These are phyloP conservation scores for Phialophora tarda DNA, from an alignment of 2,329 filamentous ascomycete species.

Conservation along the genomic window DNA sequence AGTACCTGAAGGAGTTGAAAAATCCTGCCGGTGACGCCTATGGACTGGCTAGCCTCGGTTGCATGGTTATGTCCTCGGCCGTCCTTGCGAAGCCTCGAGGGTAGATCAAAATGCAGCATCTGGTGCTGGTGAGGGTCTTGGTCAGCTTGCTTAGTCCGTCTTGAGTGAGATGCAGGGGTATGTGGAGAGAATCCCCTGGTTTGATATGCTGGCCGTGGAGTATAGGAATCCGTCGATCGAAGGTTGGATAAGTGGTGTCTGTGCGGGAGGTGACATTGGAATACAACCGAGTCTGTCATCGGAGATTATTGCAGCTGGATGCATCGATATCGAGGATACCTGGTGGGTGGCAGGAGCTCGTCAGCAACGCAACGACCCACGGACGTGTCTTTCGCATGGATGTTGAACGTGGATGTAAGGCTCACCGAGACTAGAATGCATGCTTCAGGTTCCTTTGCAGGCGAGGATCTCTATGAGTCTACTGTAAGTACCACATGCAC, in stretches of 20 bases:
- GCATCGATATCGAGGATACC: not conserved
- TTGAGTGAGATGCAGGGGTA: not conserved
- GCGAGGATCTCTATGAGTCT: slow-evolving; percentile 8
- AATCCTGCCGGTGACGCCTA: not conserved
- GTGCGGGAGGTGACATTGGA: not conserved
- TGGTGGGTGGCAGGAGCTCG: not conserved
- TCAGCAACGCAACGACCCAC: not conserved
- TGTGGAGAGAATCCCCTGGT: not conserved
- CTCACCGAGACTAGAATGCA: not conserved
- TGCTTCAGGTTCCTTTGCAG: slow-evolving; percentile 14
- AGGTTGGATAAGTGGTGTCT: not conserved
- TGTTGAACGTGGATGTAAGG: not conserved
- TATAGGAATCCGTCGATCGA: not conserved
- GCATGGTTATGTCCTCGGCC: not conserved
- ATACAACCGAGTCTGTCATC: not conserved
- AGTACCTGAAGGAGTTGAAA: too few species aligned
- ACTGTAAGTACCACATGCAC: not conserved
- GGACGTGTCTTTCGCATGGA: too few species aligned
- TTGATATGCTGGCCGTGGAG: not conserved
- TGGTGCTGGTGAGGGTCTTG: not conserved
- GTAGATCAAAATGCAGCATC: not conserved
- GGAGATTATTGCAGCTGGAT: not conserved
- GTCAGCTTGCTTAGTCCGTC: not conserved
- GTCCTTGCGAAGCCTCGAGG: not conserved
- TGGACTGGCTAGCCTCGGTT: not conserved